phyloP scores from a whole-genome alignment of 1,284 basidiomycete genomes.

The Papiliotrema laurentii region DNA sequence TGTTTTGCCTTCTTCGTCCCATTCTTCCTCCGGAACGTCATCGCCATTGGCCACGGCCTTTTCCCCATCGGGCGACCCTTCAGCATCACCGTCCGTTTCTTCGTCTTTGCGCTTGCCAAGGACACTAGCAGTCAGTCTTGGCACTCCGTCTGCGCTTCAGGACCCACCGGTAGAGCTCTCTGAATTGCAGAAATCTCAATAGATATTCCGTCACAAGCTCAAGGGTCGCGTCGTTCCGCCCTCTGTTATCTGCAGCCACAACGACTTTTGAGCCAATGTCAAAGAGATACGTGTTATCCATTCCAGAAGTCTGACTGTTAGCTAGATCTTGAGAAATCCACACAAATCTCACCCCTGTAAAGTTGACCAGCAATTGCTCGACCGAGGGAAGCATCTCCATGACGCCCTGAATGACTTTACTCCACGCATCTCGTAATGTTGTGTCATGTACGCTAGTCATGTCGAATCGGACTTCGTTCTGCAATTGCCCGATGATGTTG shows the following conservation, averaged over 20 bases:
- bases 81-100: constrained; percentile 6
- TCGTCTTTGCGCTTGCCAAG: not conserved
- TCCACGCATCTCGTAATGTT: constrained; percentile 54
- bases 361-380: constrained; percentile 50
- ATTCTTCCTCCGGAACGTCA: constrained; percentile 8
- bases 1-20: constrained; percentile 19
- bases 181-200: constrained; percentile 78
- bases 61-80: not conserved
- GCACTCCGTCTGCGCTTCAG: too few relatives aligned
- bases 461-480: constrained; percentile 49
- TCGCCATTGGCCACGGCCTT: not conserved
- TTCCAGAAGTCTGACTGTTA: constrained; percentile 67
- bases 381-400: constrained; percentile 51
- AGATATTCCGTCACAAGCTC: constrained; percentile 88
- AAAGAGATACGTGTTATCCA: constrained; percentile 89
- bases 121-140: not conserved
- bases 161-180: constrained; percentile 71
- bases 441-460: constrained; percentile 56
- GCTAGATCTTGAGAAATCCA: not conserved
- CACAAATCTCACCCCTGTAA: constrained; percentile 44
- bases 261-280: constrained; percentile 82
- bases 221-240: constrained; percentile 67
- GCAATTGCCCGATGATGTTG: constrained; percentile 38
- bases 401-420: constrained; percentile 51
- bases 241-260: constrained; percentile 71